Percentiles rank a stretch among this genome's conserved stretches.
These are phyloP conservation scores for Monosporascus sp. DNA, from an alignment of 2,329 filamentous ascomycete genomes.

Conservation along the genomic window DNA sequence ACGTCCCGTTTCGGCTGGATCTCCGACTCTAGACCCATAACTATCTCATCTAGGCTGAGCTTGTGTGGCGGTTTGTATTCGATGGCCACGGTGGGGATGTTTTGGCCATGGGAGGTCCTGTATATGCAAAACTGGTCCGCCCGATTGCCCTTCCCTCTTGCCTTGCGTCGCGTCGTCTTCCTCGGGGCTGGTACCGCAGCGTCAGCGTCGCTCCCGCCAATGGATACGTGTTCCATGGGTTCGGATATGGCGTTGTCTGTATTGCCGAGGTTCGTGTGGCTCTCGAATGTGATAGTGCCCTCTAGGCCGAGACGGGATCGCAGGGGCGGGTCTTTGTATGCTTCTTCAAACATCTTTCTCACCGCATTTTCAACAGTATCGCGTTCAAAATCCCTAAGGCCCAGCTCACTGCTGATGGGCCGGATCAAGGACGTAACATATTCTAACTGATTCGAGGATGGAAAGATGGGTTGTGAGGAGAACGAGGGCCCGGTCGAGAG, in stretches of 20 bases:
- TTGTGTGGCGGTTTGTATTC: slow-evolving; percentile 2
- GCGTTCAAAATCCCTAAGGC: slow-evolving; percentile 29
- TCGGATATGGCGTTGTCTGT: slow-evolving; percentile 17
- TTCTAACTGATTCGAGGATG: slow-evolving; percentile 27
- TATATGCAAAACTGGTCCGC: slow-evolving; percentile 30
- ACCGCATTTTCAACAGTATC: slow-evolving; percentile 32
- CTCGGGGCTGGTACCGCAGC: slow-evolving; percentile 4
- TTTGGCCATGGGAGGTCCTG: slow-evolving; percentile 12
- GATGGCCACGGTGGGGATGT: slow-evolving; percentile 12
- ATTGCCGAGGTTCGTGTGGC: slow-evolving; percentile 28
- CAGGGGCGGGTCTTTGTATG: slow-evolving; percentile 22
- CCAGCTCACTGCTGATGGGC: slow-evolving; percentile 30
- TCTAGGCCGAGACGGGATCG: slow-evolving; percentile 24
- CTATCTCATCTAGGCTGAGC: slow-evolving; percentile 18
- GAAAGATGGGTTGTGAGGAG: slow-evolving; percentile 23
- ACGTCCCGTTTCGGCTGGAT: slow-evolving; percentile 28
- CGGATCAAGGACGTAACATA: slow-evolving; percentile 24
- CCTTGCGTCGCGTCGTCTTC: slow-evolving; percentile 11
- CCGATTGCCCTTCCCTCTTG: slow-evolving; percentile 22
- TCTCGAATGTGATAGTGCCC: slow-evolving; percentile 32
- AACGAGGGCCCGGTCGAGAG: slow-evolving; percentile 21
- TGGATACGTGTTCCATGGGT: slow-evolving; percentile 18
- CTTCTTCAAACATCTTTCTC: slow-evolving; percentile 24
- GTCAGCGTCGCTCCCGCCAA: slow-evolving; percentile 6
- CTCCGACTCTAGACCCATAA: slow-evolving; percentile 26